phyloP scores from a whole-genome alignment of 441 rosid species.

The Populus hybrid region DNA sequence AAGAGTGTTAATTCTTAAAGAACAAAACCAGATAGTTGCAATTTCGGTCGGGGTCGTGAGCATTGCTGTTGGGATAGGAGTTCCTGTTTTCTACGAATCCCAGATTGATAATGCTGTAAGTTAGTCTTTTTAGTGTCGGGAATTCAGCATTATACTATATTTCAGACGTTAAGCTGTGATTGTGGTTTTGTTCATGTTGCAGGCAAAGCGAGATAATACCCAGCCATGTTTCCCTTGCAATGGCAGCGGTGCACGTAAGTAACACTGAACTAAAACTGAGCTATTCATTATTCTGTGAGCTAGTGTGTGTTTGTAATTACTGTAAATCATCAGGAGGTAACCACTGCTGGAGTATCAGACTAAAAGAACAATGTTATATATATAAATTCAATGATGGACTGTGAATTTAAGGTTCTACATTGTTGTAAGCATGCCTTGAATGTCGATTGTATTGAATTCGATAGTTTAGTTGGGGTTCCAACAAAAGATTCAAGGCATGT shows the following conservation, averaged over 20 bases:
- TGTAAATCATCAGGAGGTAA: not conserved
- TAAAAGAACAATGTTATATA: too few species aligned
- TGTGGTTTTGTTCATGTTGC: not conserved
- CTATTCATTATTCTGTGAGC: not conserved
- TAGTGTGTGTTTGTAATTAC: not conserved
- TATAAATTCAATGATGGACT: not conserved
- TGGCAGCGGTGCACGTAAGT: conserved; percentile 97
- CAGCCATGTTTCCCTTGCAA: conserved; percentile 94
- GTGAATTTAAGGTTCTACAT: not conserved
- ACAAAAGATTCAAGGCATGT: not conserved
- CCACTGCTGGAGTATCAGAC: not conserved
- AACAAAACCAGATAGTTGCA: conserved; percentile 60
- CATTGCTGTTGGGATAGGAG: conserved; percentile 76
- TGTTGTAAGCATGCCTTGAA: not conserved
- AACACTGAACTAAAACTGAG: not conserved
- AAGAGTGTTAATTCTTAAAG: not conserved
- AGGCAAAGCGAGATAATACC: conserved; percentile 87
- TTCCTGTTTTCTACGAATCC: conserved; percentile 81
- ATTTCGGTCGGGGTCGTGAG: conserved; percentile 80
- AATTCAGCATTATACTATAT: not conserved
- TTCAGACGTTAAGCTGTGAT: not conserved
- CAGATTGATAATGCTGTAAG: conserved; percentile 91
- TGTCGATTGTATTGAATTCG: not conserved
- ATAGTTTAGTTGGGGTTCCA: not conserved
- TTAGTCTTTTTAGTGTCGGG: not conserved